Base-by-base conservation (phyloP, 192 early-diverging fungal genomes). In the Coemansia sp. region DNA sequence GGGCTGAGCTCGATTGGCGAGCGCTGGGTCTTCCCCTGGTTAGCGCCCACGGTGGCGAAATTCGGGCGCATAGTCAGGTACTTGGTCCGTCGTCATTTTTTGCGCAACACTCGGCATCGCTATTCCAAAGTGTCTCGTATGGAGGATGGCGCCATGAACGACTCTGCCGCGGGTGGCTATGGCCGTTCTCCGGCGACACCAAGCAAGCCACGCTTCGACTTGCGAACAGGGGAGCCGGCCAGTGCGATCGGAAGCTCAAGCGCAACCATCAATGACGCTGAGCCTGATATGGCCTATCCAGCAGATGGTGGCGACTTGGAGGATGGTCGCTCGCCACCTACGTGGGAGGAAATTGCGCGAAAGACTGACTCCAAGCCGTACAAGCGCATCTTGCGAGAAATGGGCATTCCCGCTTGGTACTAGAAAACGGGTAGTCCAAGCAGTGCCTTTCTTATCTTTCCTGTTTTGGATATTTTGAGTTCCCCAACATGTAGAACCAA, bases 361-460 rank as follows among this genome's bases (percentile, higher is more conserved):
- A 83, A 83, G 70, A 67, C 70, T 3, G 69, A 77, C 6, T 51
- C 45, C 34, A 83, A 83, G 50, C 80, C 69, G 15, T 83, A 71
- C 63, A 83, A 83, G 70, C 80, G 76, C 15, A 77, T 83, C 14
- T 29, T 83, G 65, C 72, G 75, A 17, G 80, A 83, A 8, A 83
- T 83, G 80, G 75, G 75, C 31, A 83, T 83, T 63, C 80, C 80
- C 3, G 63, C 73, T 0, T 83, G 80, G 80, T 83, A 83, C 64
- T 83, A 75, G 55, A n/a, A 1, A 17, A 1, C 25, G 27, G 19
- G 27, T 55, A 29, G 11, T 3, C 29, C 27, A 12, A 55, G 34
- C 12, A 55, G 51, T 55, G 2, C 48, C 1, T 27, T 27, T 27
- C 23, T 15, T 25, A 15, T 51, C 6, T 51, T 51, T 21, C 48